phyloP scores from a whole-genome alignment of 148 eudicot genomes.

The Chenopodium berlandieri region DNA sequence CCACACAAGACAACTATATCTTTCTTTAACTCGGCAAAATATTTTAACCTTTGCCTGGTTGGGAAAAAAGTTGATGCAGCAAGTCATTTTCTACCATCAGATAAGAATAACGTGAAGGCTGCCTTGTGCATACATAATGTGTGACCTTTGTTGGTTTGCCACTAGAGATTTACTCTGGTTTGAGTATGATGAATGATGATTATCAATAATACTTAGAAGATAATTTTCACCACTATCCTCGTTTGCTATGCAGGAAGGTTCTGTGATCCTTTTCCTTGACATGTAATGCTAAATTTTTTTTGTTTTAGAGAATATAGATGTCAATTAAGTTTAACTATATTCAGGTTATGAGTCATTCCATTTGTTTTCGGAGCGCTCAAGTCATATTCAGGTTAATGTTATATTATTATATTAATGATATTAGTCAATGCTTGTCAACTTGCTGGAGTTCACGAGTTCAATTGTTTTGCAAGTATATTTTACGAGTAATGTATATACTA shows the following conservation, averaged over 20 bases:
- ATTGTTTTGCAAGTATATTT: too few relatives aligned
- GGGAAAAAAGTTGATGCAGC: conserved; percentile 2
- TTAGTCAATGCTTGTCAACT: not conserved
- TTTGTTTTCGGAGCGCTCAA: not conserved
- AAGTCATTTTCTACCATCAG: not conserved
- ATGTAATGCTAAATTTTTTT: not conserved
- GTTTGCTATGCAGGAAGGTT: not conserved
- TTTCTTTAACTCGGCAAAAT: not conserved
- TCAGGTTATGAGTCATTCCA: not conserved
- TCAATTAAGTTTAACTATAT: not conserved
- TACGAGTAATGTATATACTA: too few relatives aligned
- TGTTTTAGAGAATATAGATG: not conserved
- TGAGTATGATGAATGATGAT: not conserved
- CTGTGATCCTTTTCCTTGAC: not conserved
- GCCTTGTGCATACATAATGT: not conserved
- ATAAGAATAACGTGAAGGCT: not conserved
- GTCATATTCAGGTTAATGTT: not conserved
- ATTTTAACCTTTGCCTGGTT: not conserved
- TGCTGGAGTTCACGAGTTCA: too few relatives aligned
- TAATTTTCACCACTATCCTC: not conserved
- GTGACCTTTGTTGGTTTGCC: not conserved
- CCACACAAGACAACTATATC: not conserved
- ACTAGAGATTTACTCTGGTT: not conserved
- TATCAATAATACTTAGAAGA: not conserved
- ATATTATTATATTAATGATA: not conserved